phyloP scores from a whole-genome alignment of 805 yeast genomes.

The Metschnikowia lachancei region DNA sequence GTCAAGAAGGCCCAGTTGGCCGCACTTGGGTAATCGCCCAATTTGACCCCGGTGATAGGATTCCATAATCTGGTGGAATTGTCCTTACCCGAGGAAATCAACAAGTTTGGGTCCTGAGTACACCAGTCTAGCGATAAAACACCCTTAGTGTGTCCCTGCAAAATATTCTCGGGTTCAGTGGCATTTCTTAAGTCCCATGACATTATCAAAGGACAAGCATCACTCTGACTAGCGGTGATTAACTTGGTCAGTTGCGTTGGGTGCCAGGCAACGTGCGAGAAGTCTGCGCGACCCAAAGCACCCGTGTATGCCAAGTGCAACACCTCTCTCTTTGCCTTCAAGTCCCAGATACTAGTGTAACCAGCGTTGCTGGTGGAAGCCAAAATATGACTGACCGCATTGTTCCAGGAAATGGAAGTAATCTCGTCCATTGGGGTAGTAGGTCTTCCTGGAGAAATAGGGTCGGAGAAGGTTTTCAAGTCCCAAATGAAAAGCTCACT shows the following conservation, averaged over 20 bases:
- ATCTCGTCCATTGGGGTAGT: constrained; percentile 81
- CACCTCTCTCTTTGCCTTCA: constrained; percentile 83
- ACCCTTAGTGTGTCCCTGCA: constrained; percentile 84
- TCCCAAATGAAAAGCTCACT: constrained; percentile 94
- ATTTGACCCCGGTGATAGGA: constrained; percentile 65
- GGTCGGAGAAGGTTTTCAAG: constrained; percentile 56
- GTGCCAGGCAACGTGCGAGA: constrained; percentile 91
- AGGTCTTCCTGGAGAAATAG: constrained; percentile 71
- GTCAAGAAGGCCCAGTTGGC: constrained; percentile 94
- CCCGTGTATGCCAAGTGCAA: constrained; percentile 75
- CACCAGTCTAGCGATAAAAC: constrained; percentile 94
- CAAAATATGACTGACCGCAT: constrained; percentile 75
- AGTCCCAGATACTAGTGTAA: constrained; percentile 90
- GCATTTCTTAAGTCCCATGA: constrained; percentile 95
- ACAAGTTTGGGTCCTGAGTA: constrained; percentile 67
- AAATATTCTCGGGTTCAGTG: constrained; percentile 76
- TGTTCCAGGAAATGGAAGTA: constrained; percentile 85
- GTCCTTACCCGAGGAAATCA: constrained; percentile 91
- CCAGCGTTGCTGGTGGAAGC: constrained; percentile 88
- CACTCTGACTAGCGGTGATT: constrained; percentile 83
- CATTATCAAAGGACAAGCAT: constrained; percentile 72
- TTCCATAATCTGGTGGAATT: constrained; percentile 88
- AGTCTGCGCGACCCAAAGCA: constrained; percentile 56
- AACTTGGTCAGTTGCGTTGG: constrained; percentile 83
- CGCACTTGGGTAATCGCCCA: constrained; percentile 87